Base-by-base conservation (phyloP, 2,329 filamentous ascomycete species). In the Alternaria hordeiaustralica region DNA sequence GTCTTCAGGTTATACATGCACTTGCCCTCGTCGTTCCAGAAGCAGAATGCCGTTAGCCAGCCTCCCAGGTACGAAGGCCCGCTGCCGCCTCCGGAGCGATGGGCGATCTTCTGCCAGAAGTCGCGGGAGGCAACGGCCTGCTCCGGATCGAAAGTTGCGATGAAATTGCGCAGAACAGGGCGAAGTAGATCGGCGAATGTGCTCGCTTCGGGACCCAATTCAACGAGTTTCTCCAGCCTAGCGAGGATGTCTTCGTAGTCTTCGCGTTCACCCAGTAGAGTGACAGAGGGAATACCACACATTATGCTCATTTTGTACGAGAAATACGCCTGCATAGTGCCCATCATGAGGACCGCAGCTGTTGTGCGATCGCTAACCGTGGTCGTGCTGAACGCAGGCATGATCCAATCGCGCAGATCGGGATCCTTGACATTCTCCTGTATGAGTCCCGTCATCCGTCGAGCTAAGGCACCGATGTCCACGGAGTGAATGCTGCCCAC, bases 271-370 rank as follows among this genome's bases (percentile, higher is more conserved):
- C 71, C 69, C 5, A 74, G 50, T 3, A 72, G 50, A 3, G 70
- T 71, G 3, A 74, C 66, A 2, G 71, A 68, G 3, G 70, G 69
- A 12, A 72, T 64, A 0, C 71, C 71, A 20, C 70, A 74, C 6
- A 2, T 21, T 0, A 47, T 18, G 1, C 3, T 1, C 15, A 36
- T 41, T 1, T 23, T 46, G 57, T 65, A 72, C 0, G 55, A 55
- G 53, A 71, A 72, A 51, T 69, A 71, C n/a, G 64, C 63, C 7
- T 70, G 59, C 58, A 69, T 58, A 0, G 55, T 60, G 3, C 64
- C 67, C 65, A 72, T 71, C 67, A 72, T 71, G 11, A 72, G 50
- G 2, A 71, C 57, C 0, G 62, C 58, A 28, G 70, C 70, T 2
- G 60, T 58, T 1, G 60, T 50, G 13, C 62, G 49, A 18, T 74